These are phyloP conservation scores for Dothideomycetes sp. DNA, from an alignment of 2,329 filamentous ascomycete genomes.

Conservation along the genomic window DNA sequence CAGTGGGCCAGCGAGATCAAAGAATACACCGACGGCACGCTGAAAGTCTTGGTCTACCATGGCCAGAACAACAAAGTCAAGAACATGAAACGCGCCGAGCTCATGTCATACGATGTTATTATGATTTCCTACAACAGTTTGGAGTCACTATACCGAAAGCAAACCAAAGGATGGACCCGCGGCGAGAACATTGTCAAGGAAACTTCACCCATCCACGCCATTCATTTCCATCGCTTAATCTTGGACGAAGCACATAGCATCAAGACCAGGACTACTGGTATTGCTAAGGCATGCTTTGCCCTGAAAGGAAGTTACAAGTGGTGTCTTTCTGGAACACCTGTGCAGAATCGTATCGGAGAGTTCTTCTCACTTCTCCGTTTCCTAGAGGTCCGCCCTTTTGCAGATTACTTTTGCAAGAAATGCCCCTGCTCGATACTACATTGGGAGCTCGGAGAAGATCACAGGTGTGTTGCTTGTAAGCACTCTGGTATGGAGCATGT, in stretches of 20 bases:
- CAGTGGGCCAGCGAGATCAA: slow-evolving; percentile 62
- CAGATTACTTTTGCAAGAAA: slow-evolving; percentile 85
- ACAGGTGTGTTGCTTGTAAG: slow-evolving; percentile 59
- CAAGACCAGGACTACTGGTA: slow-evolving; percentile 79
- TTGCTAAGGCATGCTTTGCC: slow-evolving; percentile 90
- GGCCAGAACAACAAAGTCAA: slow-evolving; percentile 78
- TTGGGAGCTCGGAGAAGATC: slow-evolving; percentile 66
- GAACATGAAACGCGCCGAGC: slow-evolving; percentile 58
- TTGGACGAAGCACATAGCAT: slow-evolving; percentile 95
- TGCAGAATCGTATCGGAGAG: slow-evolving; percentile 95
- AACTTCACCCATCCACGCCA: slow-evolving; percentile 63
- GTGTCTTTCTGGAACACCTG: slow-evolving; percentile 88
- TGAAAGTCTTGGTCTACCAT: slow-evolving; percentile 87
- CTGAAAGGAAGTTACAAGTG: slow-evolving; percentile 82
- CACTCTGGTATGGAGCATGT: slow-evolving; percentile 57
- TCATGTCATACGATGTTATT: slow-evolving; percentile 81
- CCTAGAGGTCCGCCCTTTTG: slow-evolving; percentile 76
- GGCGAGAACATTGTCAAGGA: slow-evolving; percentile 74
- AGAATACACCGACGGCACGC: slow-evolving; percentile 69
- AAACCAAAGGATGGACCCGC: slow-evolving; percentile 79
- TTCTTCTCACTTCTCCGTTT: slow-evolving; percentile 93
- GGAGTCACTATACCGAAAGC: slow-evolving; percentile 85
- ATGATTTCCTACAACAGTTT: slow-evolving; percentile 93
- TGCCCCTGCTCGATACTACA: slow-evolving; percentile 74
- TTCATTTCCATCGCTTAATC: slow-evolving; percentile 82